Base-by-base conservation (phyloP, 2,329 filamentous ascomycete genomes). In the Xylaria sp. region DNA sequence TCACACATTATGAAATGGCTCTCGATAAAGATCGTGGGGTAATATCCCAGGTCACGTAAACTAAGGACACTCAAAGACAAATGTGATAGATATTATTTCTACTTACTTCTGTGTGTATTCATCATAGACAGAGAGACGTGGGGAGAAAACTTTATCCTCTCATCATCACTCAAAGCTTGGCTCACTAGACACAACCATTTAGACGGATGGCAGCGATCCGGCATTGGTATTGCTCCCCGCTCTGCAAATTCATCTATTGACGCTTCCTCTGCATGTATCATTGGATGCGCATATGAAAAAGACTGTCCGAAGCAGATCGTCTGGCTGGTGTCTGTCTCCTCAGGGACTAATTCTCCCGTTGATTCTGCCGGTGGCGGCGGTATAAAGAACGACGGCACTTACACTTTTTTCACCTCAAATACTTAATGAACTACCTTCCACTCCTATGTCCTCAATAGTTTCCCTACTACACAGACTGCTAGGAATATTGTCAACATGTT, bases 281-380 rank as follows among this genome's bases (percentile, higher is more conserved):
- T 63, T 64, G 61, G 65, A 29, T 20, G 20, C 17, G 11, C 42
- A 58, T 57, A 54, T 63, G 38, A 54, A 15, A 54, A 51, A 22
- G 31, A 25, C 27, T 39, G 10, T 50, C n/a, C 33, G 42, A 31
- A 60, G 36, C 31, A 55, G 22, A 45, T 61, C 38, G 3, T 20
- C 27, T 36, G 50, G 13, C 33, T n/a, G 36, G 36, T 39, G 44
- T 68, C 50, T 58, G 56, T 58, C 38, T 65, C 59, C 55, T 59
- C 51, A 31, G 22, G 45, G 22, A 31, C 36, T 51, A 58, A 66
- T 71, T 71, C 47, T 71, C 62, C 69, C 69, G 69, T 25, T 59
- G 50, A 71, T 71, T 71, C 69, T 71, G 31, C 69, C 69, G 69
- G 64, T 31, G 67, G 55, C 56, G 62, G 53, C 56, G 54, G 29